phyloP scores from a whole-genome alignment of 805 yeast genomes.

The Komagataella pseudopastoris region DNA sequence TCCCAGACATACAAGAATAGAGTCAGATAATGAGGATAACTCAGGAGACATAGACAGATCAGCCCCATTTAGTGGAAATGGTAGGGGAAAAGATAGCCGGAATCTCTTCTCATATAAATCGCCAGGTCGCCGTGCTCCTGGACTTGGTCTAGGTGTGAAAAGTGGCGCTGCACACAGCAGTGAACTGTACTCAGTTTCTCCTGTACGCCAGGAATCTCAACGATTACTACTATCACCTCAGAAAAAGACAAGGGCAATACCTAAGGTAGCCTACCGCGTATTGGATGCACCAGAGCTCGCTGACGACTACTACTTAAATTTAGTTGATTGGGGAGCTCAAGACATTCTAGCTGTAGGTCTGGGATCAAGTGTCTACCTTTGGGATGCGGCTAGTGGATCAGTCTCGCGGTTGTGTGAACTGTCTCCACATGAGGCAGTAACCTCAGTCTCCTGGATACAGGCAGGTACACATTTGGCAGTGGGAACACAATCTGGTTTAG shows the following conservation, averaged over 20 bases:
- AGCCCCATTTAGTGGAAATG: not conserved
- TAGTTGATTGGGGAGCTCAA: constrained; percentile 92
- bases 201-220: constrained; percentile 84
- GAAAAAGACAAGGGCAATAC: constrained; percentile 61
- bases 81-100: not conserved
- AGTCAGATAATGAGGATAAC: not conserved
- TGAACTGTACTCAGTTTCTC: constrained; percentile 70
- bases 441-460: constrained; percentile 87
- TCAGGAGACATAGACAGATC: not conserved
- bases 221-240: constrained; percentile 69
- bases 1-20: not conserved
- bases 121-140: constrained; percentile 11
- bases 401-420: constrained; percentile 74
- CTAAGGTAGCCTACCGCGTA: constrained; percentile 84
- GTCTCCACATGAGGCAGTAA: constrained; percentile 50
- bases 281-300: constrained; percentile 92
- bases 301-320: constrained; percentile 84
- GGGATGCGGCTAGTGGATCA: constrained; percentile 79
- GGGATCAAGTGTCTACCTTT: constrained; percentile 75
- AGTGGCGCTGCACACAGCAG: constrained; percentile 23
- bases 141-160: not conserved
- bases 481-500: constrained; percentile 77
- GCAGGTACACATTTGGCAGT: constrained; percentile 90
- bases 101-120: constrained; percentile 63
- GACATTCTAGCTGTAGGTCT: constrained; percentile 85